Conservation (phyloP, 2,329 filamentous ascomycete genomes). For the Plectosphaerella plurivora region DNA sequence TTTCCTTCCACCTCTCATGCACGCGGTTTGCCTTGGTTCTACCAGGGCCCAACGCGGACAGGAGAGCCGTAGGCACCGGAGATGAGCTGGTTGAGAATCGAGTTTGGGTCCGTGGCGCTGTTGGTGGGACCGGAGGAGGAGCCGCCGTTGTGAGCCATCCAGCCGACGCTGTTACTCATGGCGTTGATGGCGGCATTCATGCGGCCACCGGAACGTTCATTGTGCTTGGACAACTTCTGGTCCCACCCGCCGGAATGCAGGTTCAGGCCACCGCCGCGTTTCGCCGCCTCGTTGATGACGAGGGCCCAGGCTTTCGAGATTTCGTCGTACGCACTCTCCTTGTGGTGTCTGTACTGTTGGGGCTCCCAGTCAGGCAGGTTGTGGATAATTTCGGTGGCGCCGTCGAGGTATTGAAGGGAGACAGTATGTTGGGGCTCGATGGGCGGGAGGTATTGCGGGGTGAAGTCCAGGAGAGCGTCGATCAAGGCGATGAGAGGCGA, state of each 20-base stretch:
- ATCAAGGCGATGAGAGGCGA: slow-evolving; percentile 75
- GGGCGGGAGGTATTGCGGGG: slow-evolving; percentile 89
- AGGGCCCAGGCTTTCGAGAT: slow-evolving; percentile 90
- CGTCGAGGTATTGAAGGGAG: slow-evolving; percentile 83
- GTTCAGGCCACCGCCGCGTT: slow-evolving; percentile 85
- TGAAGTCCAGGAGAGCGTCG: slow-evolving; percentile 89
- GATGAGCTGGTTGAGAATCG: slow-evolving; percentile 59
- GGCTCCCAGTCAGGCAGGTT: slow-evolving; percentile 87
- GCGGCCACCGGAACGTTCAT: slow-evolving; percentile 78
- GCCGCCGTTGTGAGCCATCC: slow-evolving; percentile 55
- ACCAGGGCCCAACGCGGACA: slow-evolving; percentile 61
- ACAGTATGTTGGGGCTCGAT: slow-evolving; percentile 79
- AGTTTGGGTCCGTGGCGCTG: slow-evolving; percentile 40
- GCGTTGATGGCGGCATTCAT: slow-evolving; percentile 76
- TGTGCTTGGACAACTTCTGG: slow-evolving; percentile 79
- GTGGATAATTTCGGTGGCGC: slow-evolving; percentile 86
- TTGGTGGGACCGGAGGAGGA: slow-evolving; percentile 11
- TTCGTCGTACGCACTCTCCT: slow-evolving; percentile 94
- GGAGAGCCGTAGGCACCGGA: slow-evolving; percentile 56
- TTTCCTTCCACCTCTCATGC: not conserved
- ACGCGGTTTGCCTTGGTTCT: slow-evolving; percentile 15
- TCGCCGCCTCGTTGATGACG: slow-evolving; percentile 85
- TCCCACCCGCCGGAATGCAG: slow-evolving; percentile 92
- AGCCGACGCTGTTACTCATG: slow-evolving; percentile 69
- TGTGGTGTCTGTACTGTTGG: slow-evolving; percentile 83